Base-by-base conservation (phyloP, 805 yeast genomes). In the Wickerhamomyces ciferrii region DNA sequence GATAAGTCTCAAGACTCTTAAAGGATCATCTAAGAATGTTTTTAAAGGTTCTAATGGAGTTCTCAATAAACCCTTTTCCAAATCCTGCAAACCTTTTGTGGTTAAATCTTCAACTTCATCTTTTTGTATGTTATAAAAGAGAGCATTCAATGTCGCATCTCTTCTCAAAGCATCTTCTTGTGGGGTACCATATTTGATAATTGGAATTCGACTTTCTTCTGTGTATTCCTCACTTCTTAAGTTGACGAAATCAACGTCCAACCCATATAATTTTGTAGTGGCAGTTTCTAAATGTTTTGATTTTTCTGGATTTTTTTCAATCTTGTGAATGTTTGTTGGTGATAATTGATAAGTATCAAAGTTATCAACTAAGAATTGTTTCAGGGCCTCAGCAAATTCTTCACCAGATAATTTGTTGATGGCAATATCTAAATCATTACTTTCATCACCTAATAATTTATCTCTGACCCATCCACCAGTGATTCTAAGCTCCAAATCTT, bases 391-490 rank as follows among this genome's bases (percentile, higher is more conserved):
- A 1, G 96, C 97, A 67, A 94, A 92, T 31, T 81, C 81, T 57
- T 86, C 90, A 0, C 99, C 99, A 0, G 96, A 79, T 59, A 88
- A 67, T 45, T 73, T 73, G 63, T 94, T 90, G 42, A 94, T 80
- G 7, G 97, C 97, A 42, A 94, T 87, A 58, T 94, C 99, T 27
- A 94, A 71, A 63, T 94, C 99, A 59, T 92, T 82, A 38, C 92
- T 83, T 20, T 79, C 80, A 41, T 75, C 74, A 0, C 96, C 96
- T 27, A 94, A 69, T 25, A 94, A 69, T 66, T 94, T 94, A 64
- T 94, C 99, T 55, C 99, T 76, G 2, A 94, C 99, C 99, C 99
- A 92, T 0, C 99, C 99, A 32, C 99, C 99, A 0, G 97, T 91
- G 53, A 94, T 87, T 49, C 99, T 65, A 14, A 87, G 71, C 39